Evolutionary conservation across 2,329 filamentous ascomycete genomes (phyloP).

Genomic region (Falciphora oryzae): DNA sequence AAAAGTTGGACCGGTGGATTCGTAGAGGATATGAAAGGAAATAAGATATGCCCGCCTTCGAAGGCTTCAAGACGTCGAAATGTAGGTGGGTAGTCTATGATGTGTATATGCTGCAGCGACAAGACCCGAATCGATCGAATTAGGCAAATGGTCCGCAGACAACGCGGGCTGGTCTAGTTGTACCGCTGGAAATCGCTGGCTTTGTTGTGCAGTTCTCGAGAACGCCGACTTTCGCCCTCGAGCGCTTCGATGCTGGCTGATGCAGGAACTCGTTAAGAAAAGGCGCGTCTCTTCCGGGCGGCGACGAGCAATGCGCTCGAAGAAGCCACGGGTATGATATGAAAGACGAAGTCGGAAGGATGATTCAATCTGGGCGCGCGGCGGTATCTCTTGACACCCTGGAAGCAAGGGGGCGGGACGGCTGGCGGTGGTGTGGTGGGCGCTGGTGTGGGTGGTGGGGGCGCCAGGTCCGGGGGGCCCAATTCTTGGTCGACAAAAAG

Average conservation of each 20-base stretch:
- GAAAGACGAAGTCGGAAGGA: not conserved
- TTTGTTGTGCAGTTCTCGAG: not conserved
- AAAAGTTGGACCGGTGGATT: too few species aligned
- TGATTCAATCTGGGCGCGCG: constrained; percentile 1
- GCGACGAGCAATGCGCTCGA: not conserved
- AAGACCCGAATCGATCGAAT: not conserved
- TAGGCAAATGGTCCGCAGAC: not conserved
- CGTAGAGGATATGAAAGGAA: too few species aligned
- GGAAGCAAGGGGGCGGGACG: not conserved
- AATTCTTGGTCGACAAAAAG: not conserved
- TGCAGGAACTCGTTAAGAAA: not conserved
- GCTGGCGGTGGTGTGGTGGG: not conserved
- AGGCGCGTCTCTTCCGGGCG: too few species aligned
- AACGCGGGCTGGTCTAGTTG: not conserved
- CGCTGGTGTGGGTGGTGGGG: not conserved
- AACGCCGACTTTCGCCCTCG: not conserved
- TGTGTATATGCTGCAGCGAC: not conserved
- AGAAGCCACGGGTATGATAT: too few species aligned
- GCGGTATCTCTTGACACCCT: not conserved
- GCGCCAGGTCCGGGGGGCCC: not conserved
- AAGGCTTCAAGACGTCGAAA: not conserved
- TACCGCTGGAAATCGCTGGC: not conserved
- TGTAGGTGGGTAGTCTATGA: too few species aligned
- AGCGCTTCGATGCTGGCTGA: not conserved
- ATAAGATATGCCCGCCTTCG: too few species aligned